These are phyloP conservation scores for Apiotrichum sp. DNA, from an alignment of 1,284 basidiomycete genomes.

Conservation along the genomic window DNA sequence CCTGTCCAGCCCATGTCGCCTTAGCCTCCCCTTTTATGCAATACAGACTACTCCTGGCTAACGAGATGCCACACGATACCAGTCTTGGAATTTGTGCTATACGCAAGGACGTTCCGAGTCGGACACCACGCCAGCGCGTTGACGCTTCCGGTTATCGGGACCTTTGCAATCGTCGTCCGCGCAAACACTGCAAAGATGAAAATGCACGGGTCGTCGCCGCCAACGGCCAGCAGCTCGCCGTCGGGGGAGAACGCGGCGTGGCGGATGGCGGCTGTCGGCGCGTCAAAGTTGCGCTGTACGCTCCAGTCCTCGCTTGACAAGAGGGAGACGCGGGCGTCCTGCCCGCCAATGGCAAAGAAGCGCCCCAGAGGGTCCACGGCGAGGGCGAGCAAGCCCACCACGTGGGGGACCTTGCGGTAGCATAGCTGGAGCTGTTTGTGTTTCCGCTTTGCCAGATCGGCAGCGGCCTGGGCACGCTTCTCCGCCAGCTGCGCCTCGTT, in stretches of 20 bases:
- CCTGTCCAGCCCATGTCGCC: too few species aligned
- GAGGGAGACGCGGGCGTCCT: conserved; percentile 36
- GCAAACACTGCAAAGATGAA: conserved; percentile 30
- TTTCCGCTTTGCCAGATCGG: conserved; percentile 15
- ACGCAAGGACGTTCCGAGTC: conserved; percentile 31
- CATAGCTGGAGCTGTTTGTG: conserved; percentile 27
- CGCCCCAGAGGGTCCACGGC: conserved; percentile 30
- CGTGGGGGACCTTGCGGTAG: conserved; percentile 22
- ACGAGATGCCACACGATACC: conserved; percentile 29
- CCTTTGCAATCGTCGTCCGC: conserved; percentile 23
- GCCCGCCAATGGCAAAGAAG: conserved; percentile 35
- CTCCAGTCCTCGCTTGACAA: conserved; percentile 36
- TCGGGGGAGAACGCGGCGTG: conserved; percentile 36
- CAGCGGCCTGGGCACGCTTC: conserved; percentile 6
- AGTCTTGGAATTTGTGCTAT: conserved; percentile 22
- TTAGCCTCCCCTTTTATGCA: too few species aligned
- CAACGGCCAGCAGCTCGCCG: conserved; percentile 38
- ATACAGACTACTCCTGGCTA: conserved; percentile 22
- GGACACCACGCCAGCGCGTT: conserved; percentile 37
- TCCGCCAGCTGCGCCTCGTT: conserved; percentile 6
- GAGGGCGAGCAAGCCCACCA: conserved; percentile 27
- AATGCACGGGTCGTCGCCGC: conserved; percentile 34
- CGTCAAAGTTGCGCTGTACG: conserved; percentile 32
- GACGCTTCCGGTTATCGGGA: conserved; percentile 25
- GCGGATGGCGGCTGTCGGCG: conserved; percentile 30